These are phyloP conservation scores for Pythium monospermum DNA, from an alignment of 352 stramenopile genomes.

Conservation along the genomic window DNA sequence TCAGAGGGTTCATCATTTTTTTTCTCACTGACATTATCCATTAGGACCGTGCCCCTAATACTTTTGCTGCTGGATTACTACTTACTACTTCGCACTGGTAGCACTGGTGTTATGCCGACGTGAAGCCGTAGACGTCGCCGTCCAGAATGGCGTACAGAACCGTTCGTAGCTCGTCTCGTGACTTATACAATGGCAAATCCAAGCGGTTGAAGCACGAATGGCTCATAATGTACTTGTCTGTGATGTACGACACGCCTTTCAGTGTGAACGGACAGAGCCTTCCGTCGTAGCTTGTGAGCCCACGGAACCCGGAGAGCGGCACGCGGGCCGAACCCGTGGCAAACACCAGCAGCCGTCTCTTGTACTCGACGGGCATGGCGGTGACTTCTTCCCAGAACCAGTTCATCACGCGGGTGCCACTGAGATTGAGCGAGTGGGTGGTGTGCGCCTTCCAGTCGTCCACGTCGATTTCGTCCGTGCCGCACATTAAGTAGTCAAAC, in stretches of 20 bases:
- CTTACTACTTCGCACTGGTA: neutral
- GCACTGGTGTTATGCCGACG: slow-evolving; percentile 4
- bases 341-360: slow-evolving; percentile 65
- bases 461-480: slow-evolving; percentile 93
- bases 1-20: too few species aligned
- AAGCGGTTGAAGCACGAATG: slow-evolving; percentile 40
- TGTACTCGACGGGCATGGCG: slow-evolving; percentile 73
- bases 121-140: slow-evolving; percentile 25
- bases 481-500: slow-evolving; percentile 95
- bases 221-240: slow-evolving; percentile 8
- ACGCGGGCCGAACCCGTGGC: slow-evolving; percentile 71
- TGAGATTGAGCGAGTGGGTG: slow-evolving; percentile 35
- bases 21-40: too few species aligned
- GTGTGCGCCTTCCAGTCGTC: slow-evolving; percentile 93
- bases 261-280: slow-evolving; percentile 64
- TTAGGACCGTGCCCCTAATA: too few species aligned
- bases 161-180: slow-evolving; percentile 43
- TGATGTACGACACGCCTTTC: slow-evolving; percentile 35
- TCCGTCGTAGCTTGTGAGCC: slow-evolving; percentile 72
- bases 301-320: slow-evolving; percentile 56
- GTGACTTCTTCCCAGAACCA: slow-evolving; percentile 97
- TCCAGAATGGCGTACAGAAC: slow-evolving; percentile 25
- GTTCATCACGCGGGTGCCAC: slow-evolving; percentile 26
- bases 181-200: slow-evolving; percentile 86
- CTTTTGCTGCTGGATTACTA: neutral